phyloP scores from a whole-genome alignment of 768 basidiomycete species.

The Tricholoma hemisulphureum region DNA sequence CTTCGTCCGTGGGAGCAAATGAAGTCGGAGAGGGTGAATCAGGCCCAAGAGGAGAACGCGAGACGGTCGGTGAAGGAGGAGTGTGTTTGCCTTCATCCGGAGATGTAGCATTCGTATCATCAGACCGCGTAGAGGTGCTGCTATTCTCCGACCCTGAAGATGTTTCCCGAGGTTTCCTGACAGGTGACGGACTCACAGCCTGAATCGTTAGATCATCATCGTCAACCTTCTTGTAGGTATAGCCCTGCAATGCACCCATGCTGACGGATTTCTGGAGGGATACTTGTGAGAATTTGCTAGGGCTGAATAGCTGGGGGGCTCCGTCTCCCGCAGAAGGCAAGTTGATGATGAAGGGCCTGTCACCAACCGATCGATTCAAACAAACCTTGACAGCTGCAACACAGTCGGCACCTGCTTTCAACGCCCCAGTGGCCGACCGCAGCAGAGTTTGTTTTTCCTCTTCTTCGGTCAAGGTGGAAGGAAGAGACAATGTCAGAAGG shows the following conservation, averaged over 20 bases:
- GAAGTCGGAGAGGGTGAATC: constrained; percentile 55
- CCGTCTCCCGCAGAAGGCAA: constrained; percentile 52
- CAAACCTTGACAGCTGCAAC: constrained; percentile 83
- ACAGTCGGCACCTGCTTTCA: constrained; percentile 88
- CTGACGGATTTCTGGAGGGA: constrained; percentile 33
- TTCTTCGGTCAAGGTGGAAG: constrained; percentile 64
- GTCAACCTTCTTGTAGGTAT: constrained; percentile 35
- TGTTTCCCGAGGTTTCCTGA: constrained; percentile 33
- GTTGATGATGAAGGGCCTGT: constrained; percentile 64
- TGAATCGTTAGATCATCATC: constrained; percentile 68
- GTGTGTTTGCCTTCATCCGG: constrained; percentile 43
- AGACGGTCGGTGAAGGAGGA: constrained; percentile 29
- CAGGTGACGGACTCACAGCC: constrained; percentile 37
- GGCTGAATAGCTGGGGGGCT: constrained; percentile 42
- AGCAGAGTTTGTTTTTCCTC: constrained; percentile 76
- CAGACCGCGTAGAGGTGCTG: constrained; percentile 43
- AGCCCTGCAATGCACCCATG: constrained; percentile 37
- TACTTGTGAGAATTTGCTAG: constrained; percentile 46
- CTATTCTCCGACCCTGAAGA: constrained; percentile 55
- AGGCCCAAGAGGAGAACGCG: constrained; percentile 35
- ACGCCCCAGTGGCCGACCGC: constrained; percentile 81
- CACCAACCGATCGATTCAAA: constrained; percentile 59
- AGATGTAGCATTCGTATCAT: constrained; percentile 50
- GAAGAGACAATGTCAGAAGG: constrained; percentile 56
- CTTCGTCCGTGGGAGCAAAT: constrained; percentile 47